Evolutionary conservation across 2,329 filamentous ascomycete genomes (phyloP).

Genomic region (Fusarium tricinctum): DNA sequence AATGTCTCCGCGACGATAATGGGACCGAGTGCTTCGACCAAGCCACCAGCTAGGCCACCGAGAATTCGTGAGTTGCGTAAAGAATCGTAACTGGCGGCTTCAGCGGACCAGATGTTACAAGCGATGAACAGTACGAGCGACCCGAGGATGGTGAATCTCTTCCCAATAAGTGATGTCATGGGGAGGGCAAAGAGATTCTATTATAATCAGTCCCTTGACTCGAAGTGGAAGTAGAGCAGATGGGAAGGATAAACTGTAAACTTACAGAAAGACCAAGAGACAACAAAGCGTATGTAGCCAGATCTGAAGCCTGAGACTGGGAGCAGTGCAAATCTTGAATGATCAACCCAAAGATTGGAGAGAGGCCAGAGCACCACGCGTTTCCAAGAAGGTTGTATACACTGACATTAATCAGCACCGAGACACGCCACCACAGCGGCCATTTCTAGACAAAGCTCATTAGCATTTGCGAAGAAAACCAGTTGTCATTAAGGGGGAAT

Average conservation of each 20-base stretch:
- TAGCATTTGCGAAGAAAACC: too few species aligned
- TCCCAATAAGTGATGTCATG: background rate
- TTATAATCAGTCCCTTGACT: too few species aligned
- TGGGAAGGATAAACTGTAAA: rapidly evolving
- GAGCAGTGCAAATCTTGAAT: conserved; percentile 17
- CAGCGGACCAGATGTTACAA: conserved; percentile 14
- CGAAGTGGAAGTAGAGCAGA: background rate
- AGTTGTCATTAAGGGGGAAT: too few species aligned
- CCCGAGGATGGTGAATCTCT: conserved; percentile 3
- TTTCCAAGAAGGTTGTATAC: conserved; percentile 15
- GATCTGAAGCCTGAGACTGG: background rate
- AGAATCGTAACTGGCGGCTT: conserved; percentile 3
- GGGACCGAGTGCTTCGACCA: conserved; percentile 19
- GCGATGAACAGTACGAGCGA: conserved; percentile 10
- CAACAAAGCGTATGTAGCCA: conserved; percentile 4
- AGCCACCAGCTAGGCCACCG: conserved; percentile 13
- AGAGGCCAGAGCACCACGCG: conserved; percentile 20
- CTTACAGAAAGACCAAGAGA: conserved; percentile 17
- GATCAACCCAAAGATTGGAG: conserved; percentile 10
- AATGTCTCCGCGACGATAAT: conserved; percentile 1
- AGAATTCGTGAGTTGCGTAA: conserved; percentile 6
- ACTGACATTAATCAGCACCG: conserved; percentile 9
- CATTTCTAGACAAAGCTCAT: conserved; percentile 1
- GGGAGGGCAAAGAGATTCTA: conserved; percentile 20
- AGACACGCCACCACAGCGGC: conserved; percentile 22